phyloP scores from a whole-genome alignment of 768 basidiomycete genomes.

The Lactarius deliciosus region DNA sequence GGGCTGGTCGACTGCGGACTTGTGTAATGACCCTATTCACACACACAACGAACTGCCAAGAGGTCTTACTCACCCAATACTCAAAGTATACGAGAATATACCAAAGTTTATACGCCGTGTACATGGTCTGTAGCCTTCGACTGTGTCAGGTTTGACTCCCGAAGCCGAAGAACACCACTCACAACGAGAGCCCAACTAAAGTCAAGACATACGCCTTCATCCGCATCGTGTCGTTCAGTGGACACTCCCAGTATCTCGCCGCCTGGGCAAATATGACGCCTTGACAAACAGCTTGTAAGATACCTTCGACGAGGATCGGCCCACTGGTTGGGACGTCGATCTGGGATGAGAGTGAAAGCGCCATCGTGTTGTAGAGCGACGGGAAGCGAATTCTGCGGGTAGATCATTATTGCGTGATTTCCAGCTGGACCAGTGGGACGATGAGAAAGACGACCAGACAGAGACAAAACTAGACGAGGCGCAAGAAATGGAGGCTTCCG shows the following conservation, averaged over 20 bases:
- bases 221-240: slow-evolving; percentile 44
- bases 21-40: neutral
- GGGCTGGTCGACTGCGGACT: slow-evolving; percentile 36
- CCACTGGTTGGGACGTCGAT: slow-evolving; percentile 31
- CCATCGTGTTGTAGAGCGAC: slow-evolving; percentile 1
- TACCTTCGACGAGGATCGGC: slow-evolving; percentile 46
- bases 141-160: neutral
- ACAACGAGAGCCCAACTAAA: slow-evolving; percentile 46
- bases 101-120: slow-evolving; percentile 35
- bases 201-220: slow-evolving; percentile 44
- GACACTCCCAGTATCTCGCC: slow-evolving; percentile 40
- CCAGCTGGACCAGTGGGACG: neutral
- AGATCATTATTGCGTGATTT: slow-evolving; percentile 7
- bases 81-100: slow-evolving; percentile 29
- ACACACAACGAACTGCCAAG: neutral
- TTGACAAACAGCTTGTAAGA: slow-evolving; percentile 50
- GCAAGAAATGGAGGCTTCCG: neutral
- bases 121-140: slow-evolving; percentile 32
- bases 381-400: neutral
- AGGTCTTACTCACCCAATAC: slow-evolving; percentile 30
- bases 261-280: slow-evolving; percentile 36
- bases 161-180: slow-evolving; percentile 27
- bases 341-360: slow-evolving; percentile 8
- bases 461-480: neutral
- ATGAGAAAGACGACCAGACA: slow-evolving; percentile 1